Conservation (phyloP, 2,329 filamentous ascomycete genomes). For the Pseudopyrenochaeta lycopersici region DNA sequence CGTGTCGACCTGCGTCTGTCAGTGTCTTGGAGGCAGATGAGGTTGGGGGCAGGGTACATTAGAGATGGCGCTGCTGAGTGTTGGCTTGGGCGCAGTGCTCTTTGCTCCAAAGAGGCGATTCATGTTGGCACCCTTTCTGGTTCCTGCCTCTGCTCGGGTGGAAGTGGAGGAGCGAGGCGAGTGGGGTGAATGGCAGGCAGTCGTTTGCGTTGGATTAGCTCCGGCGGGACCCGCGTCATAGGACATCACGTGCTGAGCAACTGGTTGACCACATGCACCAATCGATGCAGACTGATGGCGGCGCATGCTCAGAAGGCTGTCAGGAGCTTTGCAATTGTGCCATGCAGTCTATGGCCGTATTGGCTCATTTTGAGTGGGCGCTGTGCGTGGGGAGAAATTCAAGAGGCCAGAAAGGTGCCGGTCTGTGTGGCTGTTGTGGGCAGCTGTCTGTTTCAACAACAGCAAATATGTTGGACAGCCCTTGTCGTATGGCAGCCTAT, state of each 20-base stretch:
- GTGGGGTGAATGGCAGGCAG: constrained; percentile 20
- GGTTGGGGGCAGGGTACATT: constrained; percentile 66
- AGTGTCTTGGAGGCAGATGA: constrained; percentile 17
- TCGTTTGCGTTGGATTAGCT: constrained; percentile 11
- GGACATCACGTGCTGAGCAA: constrained; percentile 10
- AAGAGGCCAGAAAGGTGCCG: neutral
- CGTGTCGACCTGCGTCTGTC: constrained; percentile 71
- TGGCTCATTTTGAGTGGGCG: neutral
- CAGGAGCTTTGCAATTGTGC: neutral
- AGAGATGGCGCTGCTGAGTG: constrained; percentile 80
- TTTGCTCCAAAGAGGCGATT: constrained; percentile 95
- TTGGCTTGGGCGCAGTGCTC: constrained; percentile 87
- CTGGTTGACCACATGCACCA: neutral
- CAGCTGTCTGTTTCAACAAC: too few relatives aligned
- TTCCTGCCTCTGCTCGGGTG: too few relatives aligned
- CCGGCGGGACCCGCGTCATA: constrained; percentile 15
- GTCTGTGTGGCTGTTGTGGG: neutral
- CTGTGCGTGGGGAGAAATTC: neutral
- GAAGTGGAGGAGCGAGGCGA: constrained; percentile 1
- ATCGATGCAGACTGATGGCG: neutral
- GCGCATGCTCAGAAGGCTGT: neutral
- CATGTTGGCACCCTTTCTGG: constrained; percentile 64
- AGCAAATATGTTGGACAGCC: neutral
- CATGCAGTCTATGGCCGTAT: neutral
- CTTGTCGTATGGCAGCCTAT: neutral